Percentiles rank a stretch among this genome's conserved stretches.
These are phyloP conservation scores for Areca catechu DNA, from an alignment of 176 grass and related monocot species.

Conservation along the genomic window DNA sequence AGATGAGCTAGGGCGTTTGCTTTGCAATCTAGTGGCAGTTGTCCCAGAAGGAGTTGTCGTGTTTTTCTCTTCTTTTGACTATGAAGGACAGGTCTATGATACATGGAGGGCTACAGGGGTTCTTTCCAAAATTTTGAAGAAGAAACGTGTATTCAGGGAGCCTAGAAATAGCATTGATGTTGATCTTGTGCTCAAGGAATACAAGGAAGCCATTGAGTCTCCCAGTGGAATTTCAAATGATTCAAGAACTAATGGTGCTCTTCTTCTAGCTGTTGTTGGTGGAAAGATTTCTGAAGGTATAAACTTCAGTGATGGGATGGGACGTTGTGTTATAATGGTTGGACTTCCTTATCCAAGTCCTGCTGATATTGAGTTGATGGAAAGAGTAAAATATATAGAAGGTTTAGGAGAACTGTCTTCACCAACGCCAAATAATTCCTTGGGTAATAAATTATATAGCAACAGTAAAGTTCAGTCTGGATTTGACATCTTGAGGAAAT, in stretches of 20 bases:
- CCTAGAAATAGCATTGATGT: slow-evolving; percentile 73
- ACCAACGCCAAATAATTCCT: slow-evolving; percentile 10
- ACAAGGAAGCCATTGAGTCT: slow-evolving; percentile 57
- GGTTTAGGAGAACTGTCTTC: slow-evolving; percentile 27
- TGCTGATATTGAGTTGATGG: slow-evolving; percentile 69
- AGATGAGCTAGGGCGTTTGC: slow-evolving; percentile 74
- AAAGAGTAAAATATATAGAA: slow-evolving; percentile 88
- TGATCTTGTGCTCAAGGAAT: slow-evolving; percentile 56
- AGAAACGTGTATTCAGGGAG: slow-evolving; percentile 76
- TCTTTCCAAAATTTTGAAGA: slow-evolving; percentile 71
- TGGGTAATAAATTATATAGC: slow-evolving; percentile 26
- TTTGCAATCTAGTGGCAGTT: slow-evolving; percentile 68
- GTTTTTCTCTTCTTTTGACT: slow-evolving; percentile 87
- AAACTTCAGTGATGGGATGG: slow-evolving; percentile 91
- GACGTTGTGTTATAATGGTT: slow-evolving; percentile 90
- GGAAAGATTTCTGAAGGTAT: slow-evolving; percentile 97
- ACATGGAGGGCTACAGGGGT: slow-evolving; percentile 60
- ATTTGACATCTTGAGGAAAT: slow-evolving; percentile 57
- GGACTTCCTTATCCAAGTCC: slow-evolving; percentile 95
- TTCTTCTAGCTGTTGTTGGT: slow-evolving; percentile 86
- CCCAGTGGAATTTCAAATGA: slow-evolving; percentile 26
- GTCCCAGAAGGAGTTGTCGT: slow-evolving; percentile 80
- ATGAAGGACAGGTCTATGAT: slow-evolving; percentile 68
- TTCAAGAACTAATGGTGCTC: slow-evolving; percentile 46
- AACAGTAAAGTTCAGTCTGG: slow-evolving; percentile 46